Conservation (phyloP, 805 yeast genomes). For the Barnettozyma siamensis region DNA sequence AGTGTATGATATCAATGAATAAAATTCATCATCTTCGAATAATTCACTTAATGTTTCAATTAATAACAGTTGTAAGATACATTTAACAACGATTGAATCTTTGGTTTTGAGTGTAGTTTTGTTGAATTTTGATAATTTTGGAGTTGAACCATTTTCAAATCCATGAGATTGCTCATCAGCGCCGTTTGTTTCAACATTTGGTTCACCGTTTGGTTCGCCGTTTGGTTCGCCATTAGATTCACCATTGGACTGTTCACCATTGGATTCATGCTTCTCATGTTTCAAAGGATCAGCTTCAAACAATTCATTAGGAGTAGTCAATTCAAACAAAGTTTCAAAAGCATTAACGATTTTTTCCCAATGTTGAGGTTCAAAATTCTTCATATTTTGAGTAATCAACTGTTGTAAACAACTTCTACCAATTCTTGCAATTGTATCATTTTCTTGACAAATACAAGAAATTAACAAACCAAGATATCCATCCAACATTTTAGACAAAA, state of each 20-base stretch:
- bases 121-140: not conserved
- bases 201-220: slow-evolving; percentile 26
- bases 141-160: no score
- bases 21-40: slow-evolving; percentile 65
- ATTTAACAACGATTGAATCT: slow-evolving; percentile 80
- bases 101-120: slow-evolving; percentile 42
- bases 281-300: slow-evolving; percentile 47
- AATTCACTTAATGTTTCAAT: slow-evolving; percentile 82
- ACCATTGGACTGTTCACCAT: slow-evolving; percentile 8
- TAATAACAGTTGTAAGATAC: slow-evolving; percentile 84
- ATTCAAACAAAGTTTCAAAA: slow-evolving; percentile 62
- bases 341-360: slow-evolving; percentile 70
- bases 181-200: no score
- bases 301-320: slow-evolving; percentile 83
- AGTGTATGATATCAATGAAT: slow-evolving; percentile 59
- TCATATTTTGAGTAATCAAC: slow-evolving; percentile 68
- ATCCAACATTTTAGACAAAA: slow-evolving; percentile 66
- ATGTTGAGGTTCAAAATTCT: slow-evolving; percentile 55
- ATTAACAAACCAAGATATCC: slow-evolving; percentile 73
- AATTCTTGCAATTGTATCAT: slow-evolving; percentile 92
- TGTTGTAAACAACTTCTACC: slow-evolving; percentile 87
- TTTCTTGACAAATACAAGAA: slow-evolving; percentile 92
- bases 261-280: slow-evolving; percentile 17
- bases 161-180: no score
- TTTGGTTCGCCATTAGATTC: slow-evolving; percentile 25